Percentiles rank a stretch among this genome's conserved stretches.
phyloP scores from a whole-genome alignment of 768 basidiomycete genomes.

The Serendipita sp. region DNA sequence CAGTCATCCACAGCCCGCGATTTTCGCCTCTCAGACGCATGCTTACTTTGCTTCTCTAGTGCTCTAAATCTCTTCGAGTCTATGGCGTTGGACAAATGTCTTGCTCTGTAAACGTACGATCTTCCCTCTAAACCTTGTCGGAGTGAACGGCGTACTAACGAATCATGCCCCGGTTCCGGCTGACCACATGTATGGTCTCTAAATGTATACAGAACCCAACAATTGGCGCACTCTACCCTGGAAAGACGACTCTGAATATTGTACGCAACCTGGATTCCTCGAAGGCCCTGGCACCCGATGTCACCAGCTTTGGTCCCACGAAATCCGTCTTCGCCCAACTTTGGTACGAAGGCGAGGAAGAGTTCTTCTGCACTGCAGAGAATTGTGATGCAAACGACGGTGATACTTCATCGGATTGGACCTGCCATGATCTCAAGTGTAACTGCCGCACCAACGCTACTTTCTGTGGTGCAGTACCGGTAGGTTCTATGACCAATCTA shows the following conservation, averaged over 20 bases:
- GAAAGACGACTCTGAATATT: slow-evolving; percentile 58
- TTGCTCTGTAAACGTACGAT: slow-evolving; percentile 62
- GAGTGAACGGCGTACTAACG: neutral
- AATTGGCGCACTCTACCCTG: slow-evolving; percentile 57
- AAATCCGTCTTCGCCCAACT: slow-evolving; percentile 51
- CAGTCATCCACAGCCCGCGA: neutral
- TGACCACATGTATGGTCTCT: neutral
- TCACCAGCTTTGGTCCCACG: slow-evolving; percentile 39
- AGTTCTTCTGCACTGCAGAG: slow-evolving; percentile 70
- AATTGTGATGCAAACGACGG: slow-evolving; percentile 43
- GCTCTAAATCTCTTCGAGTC: slow-evolving; percentile 36
- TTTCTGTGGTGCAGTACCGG: slow-evolving; percentile 51
- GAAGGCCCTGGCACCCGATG: slow-evolving; percentile 50
- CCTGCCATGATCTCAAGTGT: slow-evolving; percentile 59
- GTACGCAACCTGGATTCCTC: slow-evolving; percentile 55
- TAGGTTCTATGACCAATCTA: slow-evolving; percentile 9
- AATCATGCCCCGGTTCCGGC: neutral
- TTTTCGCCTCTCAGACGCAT: neutral
- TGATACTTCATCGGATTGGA: slow-evolving; percentile 39
- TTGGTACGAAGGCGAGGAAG: slow-evolving; percentile 61
- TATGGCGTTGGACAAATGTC: slow-evolving; percentile 73
- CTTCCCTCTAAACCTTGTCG: neutral
- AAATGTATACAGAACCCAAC: slow-evolving; percentile 53
- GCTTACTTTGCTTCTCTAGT: slow-evolving; percentile 52
- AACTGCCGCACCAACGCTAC: slow-evolving; percentile 49